These are phyloP conservation scores for Epichloe baconii DNA, from an alignment of 2,329 filamentous ascomycete genomes.

Conservation along the genomic window DNA sequence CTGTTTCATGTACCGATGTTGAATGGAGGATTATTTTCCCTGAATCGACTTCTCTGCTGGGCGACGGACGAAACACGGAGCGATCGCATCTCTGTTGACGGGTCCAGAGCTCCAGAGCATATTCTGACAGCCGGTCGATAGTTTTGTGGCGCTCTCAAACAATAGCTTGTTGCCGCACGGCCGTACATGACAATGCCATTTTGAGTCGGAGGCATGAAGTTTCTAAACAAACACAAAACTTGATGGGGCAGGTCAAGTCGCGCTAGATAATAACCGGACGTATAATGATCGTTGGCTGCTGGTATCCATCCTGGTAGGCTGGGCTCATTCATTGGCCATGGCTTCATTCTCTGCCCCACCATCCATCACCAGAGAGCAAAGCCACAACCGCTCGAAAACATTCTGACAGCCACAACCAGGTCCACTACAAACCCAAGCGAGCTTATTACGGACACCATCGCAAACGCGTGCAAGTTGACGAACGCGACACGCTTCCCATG, in stretches of 20 bases:
- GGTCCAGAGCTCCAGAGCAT: neutral
- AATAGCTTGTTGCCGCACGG: too few relatives aligned
- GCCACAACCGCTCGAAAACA: neutral
- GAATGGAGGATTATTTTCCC: too few relatives aligned
- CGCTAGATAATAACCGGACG: too few relatives aligned
- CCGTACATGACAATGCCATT: too few relatives aligned
- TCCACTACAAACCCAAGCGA: neutral
- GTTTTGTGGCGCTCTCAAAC: neutral
- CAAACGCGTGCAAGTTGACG: neutral
- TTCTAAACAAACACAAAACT: too few relatives aligned
- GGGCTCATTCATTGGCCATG: neutral
- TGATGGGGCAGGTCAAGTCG: too few relatives aligned
- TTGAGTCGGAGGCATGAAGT: too few relatives aligned
- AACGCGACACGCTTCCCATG: neutral
- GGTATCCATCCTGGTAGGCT: too few relatives aligned
- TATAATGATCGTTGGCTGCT: too few relatives aligned
- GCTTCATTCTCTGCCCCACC: neutral
- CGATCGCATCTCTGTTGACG: neutral
- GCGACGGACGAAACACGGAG: neutral
- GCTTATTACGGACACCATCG: neutral
- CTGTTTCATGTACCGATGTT: neutral
- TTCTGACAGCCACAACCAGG: neutral
- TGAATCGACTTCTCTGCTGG: neutral
- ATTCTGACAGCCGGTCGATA: neutral
- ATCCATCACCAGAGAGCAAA: neutral